Conservation (phyloP, 495 filamentous ascomycete species). For the Podospora sp. region DNA sequence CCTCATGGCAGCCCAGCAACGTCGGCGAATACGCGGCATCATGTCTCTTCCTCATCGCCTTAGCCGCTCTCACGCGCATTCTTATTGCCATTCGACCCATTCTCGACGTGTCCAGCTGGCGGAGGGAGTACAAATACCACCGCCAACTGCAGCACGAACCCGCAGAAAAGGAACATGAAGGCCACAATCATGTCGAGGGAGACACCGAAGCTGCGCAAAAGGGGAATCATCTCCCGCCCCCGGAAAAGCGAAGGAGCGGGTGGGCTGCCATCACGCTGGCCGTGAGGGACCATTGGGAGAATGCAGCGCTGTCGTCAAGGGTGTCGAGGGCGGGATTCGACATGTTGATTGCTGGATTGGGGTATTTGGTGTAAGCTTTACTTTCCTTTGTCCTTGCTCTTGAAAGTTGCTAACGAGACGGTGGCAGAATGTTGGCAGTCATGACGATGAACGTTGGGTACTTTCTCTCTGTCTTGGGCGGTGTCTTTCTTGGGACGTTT, state of each 20-base stretch:
- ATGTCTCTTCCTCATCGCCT: conserved; percentile 7
- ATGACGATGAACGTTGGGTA: conserved; percentile 92
- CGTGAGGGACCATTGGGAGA: conserved; percentile 4
- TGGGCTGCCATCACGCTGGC: not conserved
- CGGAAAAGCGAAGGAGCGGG: not conserved
- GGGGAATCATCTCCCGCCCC: not conserved
- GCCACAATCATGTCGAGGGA: not conserved
- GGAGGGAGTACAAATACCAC: not conserved
- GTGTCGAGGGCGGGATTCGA: conserved; percentile 61
- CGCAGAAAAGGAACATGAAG: not conserved
- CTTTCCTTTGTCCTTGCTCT: not conserved
- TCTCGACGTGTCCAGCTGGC: not conserved
- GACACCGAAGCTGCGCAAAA: not conserved
- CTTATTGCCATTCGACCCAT: conserved; percentile 2
- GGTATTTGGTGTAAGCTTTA: conserved; percentile 77
- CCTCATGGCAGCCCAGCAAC: conserved; percentile 1
- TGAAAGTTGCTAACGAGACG: not conserved
- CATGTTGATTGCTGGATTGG: conserved; percentile 63
- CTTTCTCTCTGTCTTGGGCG: conserved; percentile 74
- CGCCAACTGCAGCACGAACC: not conserved
- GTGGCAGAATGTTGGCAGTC: conserved; percentile 76
- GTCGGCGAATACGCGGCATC: conserved; percentile 7
- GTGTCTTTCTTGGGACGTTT: conserved; percentile 74
- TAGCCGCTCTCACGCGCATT: conserved; percentile 3
- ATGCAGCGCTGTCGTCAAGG: conserved; percentile 55